Conservation (phyloP, 257 asterid genomes). For the Salvia splendens region DNA sequence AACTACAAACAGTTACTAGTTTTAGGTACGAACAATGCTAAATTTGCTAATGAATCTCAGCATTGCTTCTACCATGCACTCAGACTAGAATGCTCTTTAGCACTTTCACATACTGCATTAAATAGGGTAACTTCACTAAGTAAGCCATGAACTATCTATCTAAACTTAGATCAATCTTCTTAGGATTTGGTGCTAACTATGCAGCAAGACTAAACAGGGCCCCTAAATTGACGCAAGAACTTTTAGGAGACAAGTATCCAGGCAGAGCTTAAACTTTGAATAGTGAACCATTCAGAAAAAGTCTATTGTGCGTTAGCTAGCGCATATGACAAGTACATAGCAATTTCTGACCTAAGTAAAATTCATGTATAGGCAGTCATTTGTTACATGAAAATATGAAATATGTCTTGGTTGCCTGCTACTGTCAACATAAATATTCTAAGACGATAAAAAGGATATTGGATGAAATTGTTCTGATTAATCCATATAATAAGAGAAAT, state of each 20-base stretch:
- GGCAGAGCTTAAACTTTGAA: conserved; percentile 2
- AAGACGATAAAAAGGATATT: neutral
- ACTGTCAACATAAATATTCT: neutral
- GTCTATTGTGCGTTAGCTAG: neutral
- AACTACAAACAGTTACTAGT: neutral
- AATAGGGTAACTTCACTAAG: neutral
- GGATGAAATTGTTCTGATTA: neutral
- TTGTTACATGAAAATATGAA: neutral
- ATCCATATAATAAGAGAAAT: neutral
- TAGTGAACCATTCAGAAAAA: neutral
- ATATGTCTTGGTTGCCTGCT: conserved; percentile 13
- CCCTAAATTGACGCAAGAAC: conserved; percentile 1
- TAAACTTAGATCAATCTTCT: conserved; percentile 1
- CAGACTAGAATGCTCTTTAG: neutral
- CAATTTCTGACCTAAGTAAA: neutral
- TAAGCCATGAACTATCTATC: conserved; percentile 2
- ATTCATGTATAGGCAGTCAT: neutral
- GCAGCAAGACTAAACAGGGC: conserved; percentile 2
- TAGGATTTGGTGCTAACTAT: neutral
- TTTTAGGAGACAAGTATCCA: neutral
- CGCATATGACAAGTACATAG: neutral
- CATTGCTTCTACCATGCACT: neutral
- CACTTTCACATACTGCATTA: neutral
- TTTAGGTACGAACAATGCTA: neutral
- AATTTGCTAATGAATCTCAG: neutral